A percentile compares a stretch with the other conserved stretches of the same genome.
These are phyloP conservation scores for Ophiostoma perfectum DNA, from an alignment of 2,329 filamentous ascomycete species.

Conservation along the genomic window DNA sequence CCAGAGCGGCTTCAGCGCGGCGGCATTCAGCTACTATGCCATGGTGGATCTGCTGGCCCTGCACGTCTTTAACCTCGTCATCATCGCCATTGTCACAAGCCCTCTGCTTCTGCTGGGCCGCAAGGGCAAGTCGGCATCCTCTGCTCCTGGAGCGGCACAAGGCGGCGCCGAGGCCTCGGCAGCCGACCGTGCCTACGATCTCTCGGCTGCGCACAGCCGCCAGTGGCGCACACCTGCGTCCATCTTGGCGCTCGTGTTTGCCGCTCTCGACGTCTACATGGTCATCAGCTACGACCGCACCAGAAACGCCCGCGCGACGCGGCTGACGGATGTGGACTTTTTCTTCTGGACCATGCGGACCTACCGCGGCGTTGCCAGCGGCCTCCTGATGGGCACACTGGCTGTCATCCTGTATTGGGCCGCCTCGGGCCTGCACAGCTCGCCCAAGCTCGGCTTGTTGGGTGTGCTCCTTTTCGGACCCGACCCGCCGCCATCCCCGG, in stretches of 20 bases:
- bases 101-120: slow-evolving; percentile 53
- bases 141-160: neutral
- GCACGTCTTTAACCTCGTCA: slow-evolving; percentile 72
- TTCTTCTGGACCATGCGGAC: slow-evolving; percentile 66
- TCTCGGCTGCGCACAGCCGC: slow-evolving; percentile 17
- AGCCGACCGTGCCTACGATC: slow-evolving; percentile 21
- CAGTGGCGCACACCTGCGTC: slow-evolving; percentile 67
- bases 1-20: slow-evolving; percentile 55
- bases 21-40: slow-evolving; percentile 54
- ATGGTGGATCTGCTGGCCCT: slow-evolving; percentile 66
- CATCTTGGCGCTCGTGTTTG: slow-evolving; percentile 54
- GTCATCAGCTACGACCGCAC: slow-evolving; percentile 61
- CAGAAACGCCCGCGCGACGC: slow-evolving; percentile 56
- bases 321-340: slow-evolving; percentile 59
- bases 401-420: slow-evolving; percentile 67
- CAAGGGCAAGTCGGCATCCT: slow-evolving; percentile 32
- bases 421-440: slow-evolving; percentile 60
- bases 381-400: slow-evolving; percentile 57
- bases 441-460: slow-evolving; percentile 16
- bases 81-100: slow-evolving; percentile 70
- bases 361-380: slow-evolving; percentile 59
- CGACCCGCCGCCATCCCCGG: slow-evolving; percentile 52
- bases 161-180: neutral
- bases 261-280: slow-evolving; percentile 60
- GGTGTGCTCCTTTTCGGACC: slow-evolving; percentile 40